phyloP scores from a whole-genome alignment of 2,329 filamentous ascomycete species.

The Fusarium begoniae region DNA sequence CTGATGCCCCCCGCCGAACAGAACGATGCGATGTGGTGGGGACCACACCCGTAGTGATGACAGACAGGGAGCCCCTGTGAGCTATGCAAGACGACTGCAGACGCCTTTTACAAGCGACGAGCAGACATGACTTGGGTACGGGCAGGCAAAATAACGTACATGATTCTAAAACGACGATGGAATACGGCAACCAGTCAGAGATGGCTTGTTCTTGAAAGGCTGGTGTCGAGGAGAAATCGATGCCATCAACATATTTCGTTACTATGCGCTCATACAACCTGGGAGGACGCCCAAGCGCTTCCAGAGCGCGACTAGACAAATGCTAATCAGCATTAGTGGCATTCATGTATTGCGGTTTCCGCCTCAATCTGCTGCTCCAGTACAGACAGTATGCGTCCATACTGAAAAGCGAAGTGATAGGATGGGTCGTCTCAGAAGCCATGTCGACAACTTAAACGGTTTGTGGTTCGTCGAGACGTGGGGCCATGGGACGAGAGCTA shows the following conservation, averaged over 20 bases:
- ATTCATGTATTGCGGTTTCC: slow-evolving; percentile 12
- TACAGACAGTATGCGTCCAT: slow-evolving; percentile 6
- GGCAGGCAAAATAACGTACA: slow-evolving; percentile 16
- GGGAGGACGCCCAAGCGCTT: slow-evolving; percentile 9
- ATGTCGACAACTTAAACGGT: slow-evolving; percentile 19
- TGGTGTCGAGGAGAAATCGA: not conserved
- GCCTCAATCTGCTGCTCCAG: slow-evolving; percentile 26
- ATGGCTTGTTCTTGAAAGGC: not conserved
- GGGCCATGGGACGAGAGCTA: slow-evolving; percentile 40
- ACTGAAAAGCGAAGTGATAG: slow-evolving; percentile 29
- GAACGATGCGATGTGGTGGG: slow-evolving; percentile 39
- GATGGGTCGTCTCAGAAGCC: slow-evolving; percentile 33
- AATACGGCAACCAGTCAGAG: not conserved
- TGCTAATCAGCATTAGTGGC: slow-evolving; percentile 22
- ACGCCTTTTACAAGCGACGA: slow-evolving; percentile 8
- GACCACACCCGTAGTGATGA: slow-evolving; percentile 36
- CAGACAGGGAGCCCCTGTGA: slow-evolving; percentile 43
- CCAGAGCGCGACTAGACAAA: slow-evolving; percentile 19
- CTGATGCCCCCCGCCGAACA: slow-evolving; percentile 37
- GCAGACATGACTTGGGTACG: slow-evolving; percentile 8
- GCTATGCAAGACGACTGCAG: slow-evolving; percentile 34
- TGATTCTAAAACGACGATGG: not conserved
- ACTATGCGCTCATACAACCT: not conserved
- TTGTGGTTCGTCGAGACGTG: slow-evolving; percentile 40
- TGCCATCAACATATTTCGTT: not conserved